phyloP scores from a whole-genome alignment of 768 basidiomycete species.

The Termitomyces sp. region DNA sequence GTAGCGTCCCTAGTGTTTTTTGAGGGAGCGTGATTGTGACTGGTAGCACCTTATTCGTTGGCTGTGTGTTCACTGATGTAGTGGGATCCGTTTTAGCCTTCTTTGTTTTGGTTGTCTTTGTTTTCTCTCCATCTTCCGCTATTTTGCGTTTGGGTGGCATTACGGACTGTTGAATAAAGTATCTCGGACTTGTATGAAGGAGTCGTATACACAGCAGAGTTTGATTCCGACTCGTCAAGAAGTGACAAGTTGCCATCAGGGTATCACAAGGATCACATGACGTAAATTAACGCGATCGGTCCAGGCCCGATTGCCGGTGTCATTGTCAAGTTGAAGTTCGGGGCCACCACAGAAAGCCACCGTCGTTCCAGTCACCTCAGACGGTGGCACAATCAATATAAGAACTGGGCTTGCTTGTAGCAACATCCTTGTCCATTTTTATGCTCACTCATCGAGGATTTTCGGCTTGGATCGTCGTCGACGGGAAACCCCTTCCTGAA shows the following conservation, averaged over 20 bases:
- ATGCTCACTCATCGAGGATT: conserved; percentile 58
- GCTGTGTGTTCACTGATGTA: conserved; percentile 41
- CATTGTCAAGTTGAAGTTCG: conserved; percentile 4
- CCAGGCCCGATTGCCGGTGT: conserved; percentile 6
- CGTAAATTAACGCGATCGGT: conserved; percentile 5
- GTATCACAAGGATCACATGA: conserved; percentile 1
- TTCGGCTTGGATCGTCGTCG: conserved; percentile 63
- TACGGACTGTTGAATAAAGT: neutral
- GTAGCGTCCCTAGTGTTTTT: conserved; percentile 37
- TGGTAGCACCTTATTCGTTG: conserved; percentile 73
- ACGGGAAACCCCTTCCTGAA: conserved; percentile 44
- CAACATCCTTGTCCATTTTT: neutral
- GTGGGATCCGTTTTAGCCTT: conserved; percentile 10
- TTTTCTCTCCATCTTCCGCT: conserved; percentile 21
- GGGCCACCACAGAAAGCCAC: neutral
- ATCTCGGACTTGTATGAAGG: neutral
- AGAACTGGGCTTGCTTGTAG: neutral
- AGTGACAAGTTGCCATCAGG: neutral
- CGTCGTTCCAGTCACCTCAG: neutral
- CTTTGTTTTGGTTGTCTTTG: conserved; percentile 15
- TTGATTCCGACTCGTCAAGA: neutral
- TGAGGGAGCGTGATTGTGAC: conserved; percentile 51
- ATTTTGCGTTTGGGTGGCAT: conserved; percentile 15
- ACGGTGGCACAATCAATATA: conserved; percentile 2
- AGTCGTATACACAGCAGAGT: neutral